A percentile compares a stretch with the other conserved stretches of the same genome.
Conservation (phyloP, 768 basidiomycete species). For the Lactarius evosmus region DNA sequence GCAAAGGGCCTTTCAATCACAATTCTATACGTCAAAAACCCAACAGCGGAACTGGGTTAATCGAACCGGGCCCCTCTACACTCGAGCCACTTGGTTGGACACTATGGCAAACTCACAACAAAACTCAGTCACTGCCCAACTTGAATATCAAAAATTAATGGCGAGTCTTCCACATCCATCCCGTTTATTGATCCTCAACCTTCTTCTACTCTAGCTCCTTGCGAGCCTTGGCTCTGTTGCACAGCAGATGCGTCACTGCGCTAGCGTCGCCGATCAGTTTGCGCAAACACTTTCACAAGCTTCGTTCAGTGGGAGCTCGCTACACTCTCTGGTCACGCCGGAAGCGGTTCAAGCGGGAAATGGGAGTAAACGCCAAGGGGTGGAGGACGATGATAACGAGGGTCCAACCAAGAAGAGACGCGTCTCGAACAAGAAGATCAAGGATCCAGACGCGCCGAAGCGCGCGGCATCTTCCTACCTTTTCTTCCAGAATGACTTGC, state of each 20-base stretch:
- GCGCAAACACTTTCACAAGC: constrained; percentile 45
- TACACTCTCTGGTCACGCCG: background rate
- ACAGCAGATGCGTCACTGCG: constrained; percentile 59
- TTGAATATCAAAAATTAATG: constrained; percentile 36
- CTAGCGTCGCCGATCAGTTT: constrained; percentile 58
- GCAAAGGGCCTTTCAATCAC: constrained; percentile 16
- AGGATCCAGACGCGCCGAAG: constrained; percentile 93
- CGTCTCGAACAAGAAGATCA: constrained; percentile 53
- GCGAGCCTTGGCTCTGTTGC: constrained; percentile 55
- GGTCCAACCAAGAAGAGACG: constrained; percentile 49
- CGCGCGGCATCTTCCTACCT: constrained; percentile 91
- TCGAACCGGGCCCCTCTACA: background rate
- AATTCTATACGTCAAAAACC: background rate
- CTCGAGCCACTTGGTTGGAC: background rate
- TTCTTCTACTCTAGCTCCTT: constrained; percentile 46
- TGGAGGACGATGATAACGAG: constrained; percentile 31
- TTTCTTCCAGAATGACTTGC: constrained; percentile 89
- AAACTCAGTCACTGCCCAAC: constrained; percentile 28
- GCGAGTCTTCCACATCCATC: constrained; percentile 16
- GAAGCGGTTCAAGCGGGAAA: constrained; percentile 23
- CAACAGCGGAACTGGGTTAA: background rate
- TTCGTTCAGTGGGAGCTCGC: constrained; percentile 32
- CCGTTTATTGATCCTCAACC: background rate
- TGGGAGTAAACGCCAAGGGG: constrained; percentile 50
- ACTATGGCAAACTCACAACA: constrained; percentile 29